A percentile compares a stretch with the other conserved stretches of the same genome.
phyloP scores from a whole-genome alignment of 1,284 basidiomycete species.

The Ceratorhiza oryzae-sativae region DNA sequence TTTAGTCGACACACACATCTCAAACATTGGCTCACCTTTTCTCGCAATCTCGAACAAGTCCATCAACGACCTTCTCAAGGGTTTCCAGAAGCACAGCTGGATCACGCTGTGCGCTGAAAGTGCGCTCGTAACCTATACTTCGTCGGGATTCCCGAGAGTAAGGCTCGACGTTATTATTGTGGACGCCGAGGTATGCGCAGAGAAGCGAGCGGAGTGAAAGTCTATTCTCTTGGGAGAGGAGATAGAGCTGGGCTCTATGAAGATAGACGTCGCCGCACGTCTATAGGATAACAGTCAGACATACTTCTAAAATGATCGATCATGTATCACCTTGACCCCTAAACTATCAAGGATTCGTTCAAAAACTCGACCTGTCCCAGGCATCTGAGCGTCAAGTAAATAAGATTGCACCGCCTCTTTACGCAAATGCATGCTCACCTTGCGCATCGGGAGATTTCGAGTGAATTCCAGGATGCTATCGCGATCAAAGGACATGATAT shows the following conservation, averaged over 20 bases:
- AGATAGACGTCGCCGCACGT: slow-evolving; percentile 86
- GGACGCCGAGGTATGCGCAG: slow-evolving; percentile 81
- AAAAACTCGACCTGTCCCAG: slow-evolving; percentile 86
- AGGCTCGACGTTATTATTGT: slow-evolving; percentile 80
- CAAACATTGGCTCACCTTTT: slow-evolving; percentile 8
- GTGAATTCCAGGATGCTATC: slow-evolving; percentile 76
- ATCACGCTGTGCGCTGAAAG: slow-evolving; percentile 29
- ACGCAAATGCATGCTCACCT: slow-evolving; percentile 48
- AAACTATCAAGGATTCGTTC: slow-evolving; percentile 86
- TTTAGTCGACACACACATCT: background rate
- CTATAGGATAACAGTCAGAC: slow-evolving; percentile 52
- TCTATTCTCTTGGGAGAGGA: slow-evolving; percentile 77
- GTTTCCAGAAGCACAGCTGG: slow-evolving; percentile 28
- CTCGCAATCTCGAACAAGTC: slow-evolving; percentile 40
- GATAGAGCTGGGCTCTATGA: slow-evolving; percentile 71
- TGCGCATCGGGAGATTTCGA: slow-evolving; percentile 75
- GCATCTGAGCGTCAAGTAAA: slow-evolving; percentile 59
- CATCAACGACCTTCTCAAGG: slow-evolving; percentile 35
- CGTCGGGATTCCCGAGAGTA: slow-evolving; percentile 80
- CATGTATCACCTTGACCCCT: slow-evolving; percentile 70
- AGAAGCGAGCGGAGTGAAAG: slow-evolving; percentile 79
- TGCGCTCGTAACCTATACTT: slow-evolving; percentile 82
- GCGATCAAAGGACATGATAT: slow-evolving; percentile 71
- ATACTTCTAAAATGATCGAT: slow-evolving; percentile 7
- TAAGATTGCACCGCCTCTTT: slow-evolving; percentile 43